Base-by-base conservation (phyloP, 2,329 filamentous ascomycete genomes). In the Colletotrichum simmondsii region DNA sequence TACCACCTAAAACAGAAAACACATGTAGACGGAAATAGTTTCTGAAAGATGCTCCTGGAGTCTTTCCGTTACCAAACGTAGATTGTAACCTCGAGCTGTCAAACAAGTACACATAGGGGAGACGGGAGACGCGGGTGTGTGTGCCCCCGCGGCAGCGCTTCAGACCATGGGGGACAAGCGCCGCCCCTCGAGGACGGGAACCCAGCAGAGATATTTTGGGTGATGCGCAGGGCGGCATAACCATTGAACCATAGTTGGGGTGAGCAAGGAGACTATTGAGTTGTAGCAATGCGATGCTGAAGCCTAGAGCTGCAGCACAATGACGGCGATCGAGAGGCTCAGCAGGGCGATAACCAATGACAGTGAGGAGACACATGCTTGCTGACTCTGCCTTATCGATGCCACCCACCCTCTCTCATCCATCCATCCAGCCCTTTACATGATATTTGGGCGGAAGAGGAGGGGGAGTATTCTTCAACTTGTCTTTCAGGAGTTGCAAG, bases 251-350 rank as follows among this genome's bases (percentile, higher is more conserved):
- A n/a, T 16, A 37, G 8, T 30, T 8, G 30, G 22, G 6, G 24
- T 30, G 52, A 58, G 52, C 24, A 32, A n/a, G 37, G 37, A 22
- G 42, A 24, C 37, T 4, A 11, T 26, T 54, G 63, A 62, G 65
- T 60, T 28, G 60, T n/a, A 52, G 65, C 59, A n/a, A 69, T 69
- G 70, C 60, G 54, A 72, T 72, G 60, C 59, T 59, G 70, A 65
- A 61, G 70, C 60, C 70, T 70, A 60, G 22, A 46, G 66, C 66
- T 56, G 63, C 57, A 52, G 46, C 46, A 61, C 54, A 64, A 65
- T 64, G 65, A 54, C 37, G 52, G 59, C 54, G 54, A 37, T 53
- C 65, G 69, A 60, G 66, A 65, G 65, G 66, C 32, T 70, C 70
- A 22, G 60, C 46, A 7, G 28, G 37, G 54, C 24, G 7, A 60